A percentile compares a stretch with the other conserved stretches of the same genome.
phyloP scores from a whole-genome alignment of 2,329 filamentous ascomycete species.

The Rutstroemia sydowiana region DNA sequence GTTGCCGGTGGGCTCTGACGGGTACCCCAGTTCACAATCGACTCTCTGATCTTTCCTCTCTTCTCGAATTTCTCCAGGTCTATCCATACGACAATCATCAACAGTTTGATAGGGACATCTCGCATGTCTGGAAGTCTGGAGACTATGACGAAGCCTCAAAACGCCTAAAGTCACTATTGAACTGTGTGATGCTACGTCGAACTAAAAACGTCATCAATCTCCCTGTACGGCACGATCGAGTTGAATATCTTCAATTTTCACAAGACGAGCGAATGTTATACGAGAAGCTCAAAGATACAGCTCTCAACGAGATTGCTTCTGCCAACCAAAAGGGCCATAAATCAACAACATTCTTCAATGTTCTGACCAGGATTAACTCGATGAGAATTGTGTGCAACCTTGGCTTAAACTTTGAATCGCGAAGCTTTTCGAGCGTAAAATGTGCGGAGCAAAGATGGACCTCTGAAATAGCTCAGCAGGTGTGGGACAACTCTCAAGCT shows the following conservation, averaged over 20 bases:
- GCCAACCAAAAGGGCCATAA: too few relatives aligned
- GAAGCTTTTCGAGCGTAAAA: too few relatives aligned
- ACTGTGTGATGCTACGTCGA: constrained; percentile 34
- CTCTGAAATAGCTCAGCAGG: too few relatives aligned
- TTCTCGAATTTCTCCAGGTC: constrained; percentile 22
- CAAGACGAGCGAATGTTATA: background rate
- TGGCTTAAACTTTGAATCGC: too few relatives aligned
- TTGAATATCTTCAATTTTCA: constrained; percentile 24
- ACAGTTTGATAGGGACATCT: background rate
- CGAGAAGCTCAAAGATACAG: background rate
- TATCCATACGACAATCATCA: constrained; percentile 6
- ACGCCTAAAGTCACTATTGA: background rate
- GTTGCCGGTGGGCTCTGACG: constrained; percentile 32
- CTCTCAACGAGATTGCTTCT: too few relatives aligned
- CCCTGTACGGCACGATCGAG: constrained; percentile 30
- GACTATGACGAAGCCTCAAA: background rate
- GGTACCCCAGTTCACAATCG: constrained; percentile 27
- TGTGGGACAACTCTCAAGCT: too few relatives aligned
- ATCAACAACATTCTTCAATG: too few relatives aligned
- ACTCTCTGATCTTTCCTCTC: constrained; percentile 26
- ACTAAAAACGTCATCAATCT: constrained; percentile 34
- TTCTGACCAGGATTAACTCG: too few relatives aligned
- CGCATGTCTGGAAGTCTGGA: background rate
- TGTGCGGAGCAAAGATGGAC: too few relatives aligned
- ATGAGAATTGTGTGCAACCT: too few relatives aligned